Conservation (phyloP, 169 alveolate genomes). For the Cryptosporidium parvum region DNA sequence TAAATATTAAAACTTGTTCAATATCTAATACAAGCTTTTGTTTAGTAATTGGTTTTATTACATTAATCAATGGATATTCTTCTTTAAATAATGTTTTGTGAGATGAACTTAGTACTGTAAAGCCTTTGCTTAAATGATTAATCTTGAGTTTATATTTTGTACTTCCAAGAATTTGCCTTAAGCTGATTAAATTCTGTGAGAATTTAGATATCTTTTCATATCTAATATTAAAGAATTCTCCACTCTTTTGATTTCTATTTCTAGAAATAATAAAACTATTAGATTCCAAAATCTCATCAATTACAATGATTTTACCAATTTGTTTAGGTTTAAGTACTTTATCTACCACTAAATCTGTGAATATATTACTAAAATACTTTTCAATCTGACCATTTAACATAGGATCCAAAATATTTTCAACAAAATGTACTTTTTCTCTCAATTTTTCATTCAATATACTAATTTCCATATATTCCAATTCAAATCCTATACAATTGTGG, state of each 20-base stretch:
- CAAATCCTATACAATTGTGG: conserved; percentile 67
- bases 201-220: conserved; percentile 23
- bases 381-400: conserved; percentile 17
- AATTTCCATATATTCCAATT: conserved; percentile 11
- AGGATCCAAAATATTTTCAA: conserved; percentile 2
- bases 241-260: not conserved
- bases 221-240: not conserved
- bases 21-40: conserved; percentile 21
- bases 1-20: conserved; percentile 33
- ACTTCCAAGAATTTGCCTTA: conserved; percentile 4
- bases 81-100: not conserved
- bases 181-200: conserved; percentile 11
- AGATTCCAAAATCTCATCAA: conserved; percentile 24
- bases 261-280: conserved; percentile 30
- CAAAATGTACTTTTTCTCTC: not conserved
- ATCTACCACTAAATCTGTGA: not conserved
- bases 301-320: not conserved
- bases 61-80: not conserved
- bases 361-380: conserved; percentile 7
- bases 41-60: conserved; percentile 4
- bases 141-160: not conserved
- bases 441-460: conserved; percentile 7
- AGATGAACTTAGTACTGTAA: not conserved
- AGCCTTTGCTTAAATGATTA: not conserved
- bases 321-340: not conserved